Percentiles rank a stretch among this genome's conserved stretches.
These are phyloP conservation scores for Wakefieldia striispora DNA, from an alignment of 768 basidiomycete genomes.

Conservation along the genomic window DNA sequence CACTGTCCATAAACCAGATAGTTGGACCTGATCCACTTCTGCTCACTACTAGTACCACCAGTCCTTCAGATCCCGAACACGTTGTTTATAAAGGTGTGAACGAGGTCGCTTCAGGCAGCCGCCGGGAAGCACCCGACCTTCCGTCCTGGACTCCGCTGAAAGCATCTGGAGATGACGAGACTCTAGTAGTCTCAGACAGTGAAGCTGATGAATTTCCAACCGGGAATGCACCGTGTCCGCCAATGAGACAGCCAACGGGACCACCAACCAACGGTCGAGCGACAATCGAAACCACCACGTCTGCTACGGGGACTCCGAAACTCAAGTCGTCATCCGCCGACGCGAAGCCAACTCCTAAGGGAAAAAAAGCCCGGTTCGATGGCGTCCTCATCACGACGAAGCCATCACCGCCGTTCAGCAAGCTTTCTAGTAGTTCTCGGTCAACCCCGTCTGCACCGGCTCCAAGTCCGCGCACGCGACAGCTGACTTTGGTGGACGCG, in stretches of 20 bases:
- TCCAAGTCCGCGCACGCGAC: not conserved
- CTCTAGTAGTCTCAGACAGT: constrained; percentile 1
- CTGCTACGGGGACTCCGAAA: not conserved
- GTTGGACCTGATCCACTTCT: not conserved
- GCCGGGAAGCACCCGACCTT: constrained; percentile 14
- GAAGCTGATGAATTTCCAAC: constrained; percentile 9
- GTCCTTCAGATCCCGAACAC: constrained; percentile 3
- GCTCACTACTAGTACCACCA: not conserved
- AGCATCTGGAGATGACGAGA: not conserved
- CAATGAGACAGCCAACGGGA: not conserved
- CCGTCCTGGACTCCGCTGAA: constrained; percentile 24
- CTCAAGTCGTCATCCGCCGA: not conserved
- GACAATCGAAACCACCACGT: not conserved
- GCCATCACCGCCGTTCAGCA: not conserved
- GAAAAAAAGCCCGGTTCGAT: constrained; percentile 22
- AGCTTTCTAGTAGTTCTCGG: not conserved
- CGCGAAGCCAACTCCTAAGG: not conserved
- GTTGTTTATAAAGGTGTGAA: not conserved
- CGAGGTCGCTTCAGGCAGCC: not conserved
- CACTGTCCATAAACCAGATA: constrained; percentile 6
- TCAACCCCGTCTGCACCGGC: not conserved
- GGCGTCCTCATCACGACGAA: constrained; percentile 23
- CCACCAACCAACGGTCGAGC: not conserved
- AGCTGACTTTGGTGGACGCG: constrained; percentile 22
- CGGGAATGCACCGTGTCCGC: not conserved